Conservation (phyloP, 2,329 filamentous ascomycete species). For the Pseudopithomyces maydicus region DNA sequence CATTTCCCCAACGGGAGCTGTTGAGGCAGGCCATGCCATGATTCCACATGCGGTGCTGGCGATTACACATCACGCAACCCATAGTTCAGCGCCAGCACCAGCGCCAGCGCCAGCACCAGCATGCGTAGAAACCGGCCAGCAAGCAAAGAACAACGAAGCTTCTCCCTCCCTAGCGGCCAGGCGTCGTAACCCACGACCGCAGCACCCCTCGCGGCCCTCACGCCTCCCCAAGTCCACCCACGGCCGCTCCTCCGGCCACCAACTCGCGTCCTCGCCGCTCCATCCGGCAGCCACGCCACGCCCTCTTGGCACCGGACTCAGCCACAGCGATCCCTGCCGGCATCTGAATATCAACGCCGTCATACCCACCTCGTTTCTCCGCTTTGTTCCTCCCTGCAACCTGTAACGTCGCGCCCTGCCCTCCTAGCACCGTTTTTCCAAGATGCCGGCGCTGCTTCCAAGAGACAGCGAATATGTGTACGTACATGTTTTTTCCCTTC, state of each 20-base stretch:
- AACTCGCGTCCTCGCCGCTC: not conserved
- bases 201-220: not conserved
- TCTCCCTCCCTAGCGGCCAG: not conserved
- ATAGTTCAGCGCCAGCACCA: no score
- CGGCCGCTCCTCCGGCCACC: not conserved
- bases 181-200: slow-evolving; percentile 1
- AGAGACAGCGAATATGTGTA: slow-evolving; percentile 28
- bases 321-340: slow-evolving; percentile 1
- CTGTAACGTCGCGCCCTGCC: slow-evolving; percentile 4
- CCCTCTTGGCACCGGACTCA: not conserved
- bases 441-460: slow-evolving; percentile 24
- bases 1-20: not conserved
- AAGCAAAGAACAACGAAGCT: not conserved
- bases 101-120: no score
- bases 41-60: slow-evolving; percentile 3
- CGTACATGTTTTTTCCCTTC: slow-evolving; percentile 7
- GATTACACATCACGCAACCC: no score
- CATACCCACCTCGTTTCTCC: not conserved
- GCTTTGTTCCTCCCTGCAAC: slow-evolving; percentile 3
- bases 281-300: slow-evolving; percentile 1
- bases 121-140: not conserved
- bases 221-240: not conserved
- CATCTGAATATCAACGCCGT: not conserved
- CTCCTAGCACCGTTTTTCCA: not conserved
- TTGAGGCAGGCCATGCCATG: not conserved